Evolutionary conservation across 495 filamentous ascomycete species (phyloP).

Genomic region (Lasiosphaeria miniovina): DNA sequence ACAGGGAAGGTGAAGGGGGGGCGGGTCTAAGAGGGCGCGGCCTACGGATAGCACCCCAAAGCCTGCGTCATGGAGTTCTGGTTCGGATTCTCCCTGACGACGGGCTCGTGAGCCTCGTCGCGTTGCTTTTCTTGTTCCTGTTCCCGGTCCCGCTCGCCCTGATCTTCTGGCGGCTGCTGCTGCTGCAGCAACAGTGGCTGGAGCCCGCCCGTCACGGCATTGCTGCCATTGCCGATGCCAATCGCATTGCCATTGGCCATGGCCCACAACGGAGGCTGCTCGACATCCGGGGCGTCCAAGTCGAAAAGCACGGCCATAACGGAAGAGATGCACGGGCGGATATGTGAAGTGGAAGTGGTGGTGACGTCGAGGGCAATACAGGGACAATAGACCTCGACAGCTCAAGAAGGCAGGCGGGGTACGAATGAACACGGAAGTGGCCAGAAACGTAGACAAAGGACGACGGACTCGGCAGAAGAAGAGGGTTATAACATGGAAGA

Average conservation of each 20-base stretch:
- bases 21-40: constrained; percentile 35
- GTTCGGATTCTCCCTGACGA: constrained; percentile 58
- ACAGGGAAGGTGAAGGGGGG: constrained; percentile 20
- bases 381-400: not conserved
- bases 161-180: not conserved
- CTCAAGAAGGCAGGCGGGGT: too few relatives aligned
- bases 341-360: not conserved
- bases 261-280: constrained; percentile 18
- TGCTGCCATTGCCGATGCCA: constrained; percentile 5
- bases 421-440: not conserved
- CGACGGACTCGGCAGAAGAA: not conserved
- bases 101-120: constrained; percentile 20
- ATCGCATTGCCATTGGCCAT: not conserved
- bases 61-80: constrained; percentile 69
- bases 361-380: not conserved
- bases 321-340: not conserved
- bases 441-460: not conserved
- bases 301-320: constrained; percentile 65
- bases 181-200: not conserved
- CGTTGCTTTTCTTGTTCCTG: not conserved
- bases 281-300: constrained; percentile 54
- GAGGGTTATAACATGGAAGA: not conserved
- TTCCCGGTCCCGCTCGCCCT: too few relatives aligned
- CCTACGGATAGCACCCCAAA: constrained; percentile 87
- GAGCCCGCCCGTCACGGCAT: not conserved